A percentile compares a stretch with the other conserved stretches of the same genome.
phyloP scores from a whole-genome alignment of 2,329 filamentous ascomycete genomes.

The Trichoderma semiorbis region DNA sequence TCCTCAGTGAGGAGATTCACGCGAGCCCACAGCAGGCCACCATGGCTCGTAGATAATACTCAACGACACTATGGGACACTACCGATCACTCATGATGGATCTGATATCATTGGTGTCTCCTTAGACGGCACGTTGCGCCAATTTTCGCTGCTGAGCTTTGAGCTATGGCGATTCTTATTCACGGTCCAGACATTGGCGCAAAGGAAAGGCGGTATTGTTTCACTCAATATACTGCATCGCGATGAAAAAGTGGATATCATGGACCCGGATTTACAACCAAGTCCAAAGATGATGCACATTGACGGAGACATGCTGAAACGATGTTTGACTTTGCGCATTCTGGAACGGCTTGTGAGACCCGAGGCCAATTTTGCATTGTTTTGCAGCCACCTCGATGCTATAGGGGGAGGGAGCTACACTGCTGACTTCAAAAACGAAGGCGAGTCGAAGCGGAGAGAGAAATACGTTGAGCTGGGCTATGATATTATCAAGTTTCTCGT shows the following conservation, averaged over 20 bases:
- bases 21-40: conserved; percentile 49
- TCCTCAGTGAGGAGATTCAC: conserved; percentile 56
- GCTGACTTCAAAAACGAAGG: conserved; percentile 27
- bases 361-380: conserved; percentile 40
- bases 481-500: conserved; percentile 53
- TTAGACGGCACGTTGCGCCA: conserved; percentile 68
- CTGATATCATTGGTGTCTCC: conserved; percentile 60
- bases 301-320: conserved; percentile 63
- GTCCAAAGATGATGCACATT: conserved; percentile 56
- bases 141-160: conserved; percentile 61
- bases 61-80: conserved; percentile 41
- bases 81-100: conserved; percentile 40
- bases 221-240: conserved; percentile 23
- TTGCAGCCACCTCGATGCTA: conserved; percentile 44
- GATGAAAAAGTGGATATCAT: conserved; percentile 22
- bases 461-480: conserved; percentile 51
- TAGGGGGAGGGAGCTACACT: conserved; percentile 47
- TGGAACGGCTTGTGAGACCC: conserved; percentile 42
- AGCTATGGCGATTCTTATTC: conserved; percentile 65
- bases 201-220: conserved; percentile 45
- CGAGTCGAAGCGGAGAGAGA: conserved; percentile 22
- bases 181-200: conserved; percentile 69
- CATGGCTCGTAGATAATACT: conserved; percentile 42
- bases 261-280: conserved; percentile 36
- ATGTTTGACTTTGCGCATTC: conserved; percentile 45